Evolutionary conservation across 2,329 filamentous ascomycete genomes (phyloP), one percentile per base, ranked within the genome.

Genomic region (Trichoderma oligosporum): DNA sequence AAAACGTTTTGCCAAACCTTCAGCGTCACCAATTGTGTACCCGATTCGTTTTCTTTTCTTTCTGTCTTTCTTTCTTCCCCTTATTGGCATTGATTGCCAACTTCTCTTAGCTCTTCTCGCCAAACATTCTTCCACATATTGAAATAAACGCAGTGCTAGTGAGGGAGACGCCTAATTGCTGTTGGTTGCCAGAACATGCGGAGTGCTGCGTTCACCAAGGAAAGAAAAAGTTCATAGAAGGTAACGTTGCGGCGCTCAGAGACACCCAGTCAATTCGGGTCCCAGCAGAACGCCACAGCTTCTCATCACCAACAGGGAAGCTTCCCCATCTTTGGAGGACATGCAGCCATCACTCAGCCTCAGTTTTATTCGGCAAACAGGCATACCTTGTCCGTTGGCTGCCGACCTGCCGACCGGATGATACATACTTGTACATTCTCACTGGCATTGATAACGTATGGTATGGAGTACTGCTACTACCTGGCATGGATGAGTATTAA

Each of bases 321-420:
- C 14, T 38, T 22, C 7, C 42, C 39, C 12, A 55, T 29, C 31
- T 29, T 25, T 16, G 31, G 31, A 38, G 41, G 20, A 35, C 49
- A 42, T 44, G 49, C 41, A 44, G 20, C 22, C 41, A 25, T 9
- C 41, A 22, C 51, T 29, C 51, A 54, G 41, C 51, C 51, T 46
- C 52, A 46, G 52, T 25, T 42, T 41, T 41, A 25, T 36, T 20
- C 41, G 42, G 31, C 52, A 46, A 16, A 16, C n/a, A 46, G 27
- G 46, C 33, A 38, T 49, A 38, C 31, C 33, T n/a, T 12, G 45
- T 48, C 35, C 31, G 22, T 18, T 36, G 36, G 45, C 44, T 56
- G 53, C 53, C 45, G 53, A 56, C 53, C 53, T 47, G 42, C 53
- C 53, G 53, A 56, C 24, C 44, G n/a, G n/a, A n/a, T n/a, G n/a